Conservation (phyloP, 2,329 filamentous ascomycete species). For the Trichophyton verrucosum region DNA sequence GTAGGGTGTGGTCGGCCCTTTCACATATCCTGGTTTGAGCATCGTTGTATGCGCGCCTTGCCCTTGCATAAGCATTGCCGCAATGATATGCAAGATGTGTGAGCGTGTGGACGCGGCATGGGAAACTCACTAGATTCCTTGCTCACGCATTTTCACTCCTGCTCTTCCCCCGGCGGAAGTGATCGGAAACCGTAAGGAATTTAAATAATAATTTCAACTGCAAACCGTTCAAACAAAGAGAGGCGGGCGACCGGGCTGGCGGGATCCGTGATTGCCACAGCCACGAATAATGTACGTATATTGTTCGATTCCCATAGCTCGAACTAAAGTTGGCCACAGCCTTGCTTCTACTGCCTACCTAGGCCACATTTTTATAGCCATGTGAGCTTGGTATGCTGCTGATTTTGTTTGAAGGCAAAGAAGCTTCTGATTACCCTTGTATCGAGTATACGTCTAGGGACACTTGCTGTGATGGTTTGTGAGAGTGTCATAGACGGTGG, state of each 20-base stretch:
- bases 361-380: neutral
- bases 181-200: neutral
- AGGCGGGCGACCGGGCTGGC: neutral
- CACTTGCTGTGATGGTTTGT: neutral
- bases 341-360: neutral
- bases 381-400: neutral
- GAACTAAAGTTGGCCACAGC: neutral
- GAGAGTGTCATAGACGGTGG: neutral
- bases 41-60: neutral
- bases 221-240: neutral
- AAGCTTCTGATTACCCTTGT: neutral
- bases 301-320: neutral
- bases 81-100: conserved; percentile 1
- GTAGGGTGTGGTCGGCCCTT: neutral
- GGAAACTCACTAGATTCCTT: neutral
- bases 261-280: neutral
- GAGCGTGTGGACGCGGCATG: neutral
- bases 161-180: neutral
- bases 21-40: neutral
- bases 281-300: neutral
- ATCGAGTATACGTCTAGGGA: neutral
- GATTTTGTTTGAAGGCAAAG: neutral
- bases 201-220: neutral
- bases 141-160: neutral
- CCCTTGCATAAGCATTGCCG: conserved; percentile 1